Percentiles rank a stretch among this genome's conserved stretches.
Evolutionary conservation across 2,329 filamentous ascomycete genomes (phyloP).

Genomic region (Sporothrix humicola): DNA sequence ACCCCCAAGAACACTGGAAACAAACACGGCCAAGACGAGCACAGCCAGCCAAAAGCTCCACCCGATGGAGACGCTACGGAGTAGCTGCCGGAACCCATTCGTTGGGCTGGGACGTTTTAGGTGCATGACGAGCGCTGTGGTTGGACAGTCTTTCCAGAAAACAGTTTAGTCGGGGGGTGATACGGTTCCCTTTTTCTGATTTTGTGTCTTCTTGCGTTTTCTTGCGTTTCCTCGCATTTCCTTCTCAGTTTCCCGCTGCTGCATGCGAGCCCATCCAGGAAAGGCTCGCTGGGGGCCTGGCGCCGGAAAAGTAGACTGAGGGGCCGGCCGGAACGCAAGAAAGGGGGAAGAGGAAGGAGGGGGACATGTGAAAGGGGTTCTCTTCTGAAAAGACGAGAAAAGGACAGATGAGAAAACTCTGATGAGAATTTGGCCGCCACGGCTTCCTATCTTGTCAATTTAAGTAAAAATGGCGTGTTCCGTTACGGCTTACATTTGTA

Average conservation of each 20-base stretch:
- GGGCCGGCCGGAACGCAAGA: slow-evolving; percentile 25
- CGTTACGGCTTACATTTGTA: no score
- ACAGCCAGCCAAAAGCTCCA: slow-evolving; percentile 24
- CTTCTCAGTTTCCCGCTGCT: background rate
- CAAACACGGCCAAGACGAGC: background rate
- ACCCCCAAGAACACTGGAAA: slow-evolving; percentile 5
- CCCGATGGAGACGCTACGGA: slow-evolving; percentile 31
- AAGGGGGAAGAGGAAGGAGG: slow-evolving; percentile 15
- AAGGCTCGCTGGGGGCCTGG: background rate
- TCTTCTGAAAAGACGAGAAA: background rate
- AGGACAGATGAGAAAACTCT: background rate
- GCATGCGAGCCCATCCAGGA: slow-evolving; percentile 15
- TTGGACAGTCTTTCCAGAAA: slow-evolving; percentile 12
- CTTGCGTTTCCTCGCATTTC: background rate
- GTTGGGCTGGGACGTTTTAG: slow-evolving; percentile 34
- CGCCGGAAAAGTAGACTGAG: slow-evolving; percentile 32
- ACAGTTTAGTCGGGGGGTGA: slow-evolving; percentile 11
- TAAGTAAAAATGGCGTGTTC: background rate
- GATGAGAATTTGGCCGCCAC: background rate
- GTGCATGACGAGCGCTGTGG: slow-evolving; percentile 23
- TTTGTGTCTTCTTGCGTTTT: background rate
- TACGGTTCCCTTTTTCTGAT: background rate
- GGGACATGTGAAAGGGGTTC: background rate
- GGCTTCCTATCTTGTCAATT: background rate
- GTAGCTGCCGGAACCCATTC: slow-evolving; percentile 36